A percentile compares a stretch with the other conserved stretches of the same genome.
These are phyloP conservation scores for Sergeia podlipaevii DNA, from an alignment of 208 protist genomes.

Conservation along the genomic window DNA sequence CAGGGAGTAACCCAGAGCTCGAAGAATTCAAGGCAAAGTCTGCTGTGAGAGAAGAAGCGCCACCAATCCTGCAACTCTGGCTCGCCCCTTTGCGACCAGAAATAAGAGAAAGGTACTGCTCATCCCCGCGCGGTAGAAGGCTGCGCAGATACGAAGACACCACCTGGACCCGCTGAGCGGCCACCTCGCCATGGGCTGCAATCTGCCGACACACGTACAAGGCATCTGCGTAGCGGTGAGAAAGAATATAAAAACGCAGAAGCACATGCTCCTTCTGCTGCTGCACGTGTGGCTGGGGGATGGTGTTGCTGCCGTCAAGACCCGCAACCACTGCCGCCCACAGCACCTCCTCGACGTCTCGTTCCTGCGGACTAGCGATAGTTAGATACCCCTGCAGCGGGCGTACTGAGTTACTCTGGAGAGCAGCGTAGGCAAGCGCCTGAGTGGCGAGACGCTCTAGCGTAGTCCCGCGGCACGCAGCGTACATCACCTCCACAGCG, in stretches of 20 bases:
- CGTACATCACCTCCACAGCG: conserved; percentile 49
- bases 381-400: conserved; percentile 46
- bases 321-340: no score
- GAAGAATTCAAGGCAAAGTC: background rate
- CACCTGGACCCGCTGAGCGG: conserved; percentile 57
- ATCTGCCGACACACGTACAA: conserved; percentile 39
- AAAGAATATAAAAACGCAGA: conserved; percentile 59
- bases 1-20: background rate
- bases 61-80: background rate
- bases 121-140: conserved; percentile 35
- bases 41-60: background rate
- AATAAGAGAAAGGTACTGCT: conserved; percentile 11
- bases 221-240: conserved; percentile 67
- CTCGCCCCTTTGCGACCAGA: background rate
- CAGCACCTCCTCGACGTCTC: conserved; percentile 51
- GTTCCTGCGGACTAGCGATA: conserved; percentile 35
- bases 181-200: conserved; percentile 19
- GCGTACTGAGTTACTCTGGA: conserved; percentile 29
- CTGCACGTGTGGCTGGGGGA: conserved; percentile 2
- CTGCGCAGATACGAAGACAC: conserved; percentile 58
- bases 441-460: conserved; percentile 30
- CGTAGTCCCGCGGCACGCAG: conserved; percentile 17
- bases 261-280: conserved; percentile 27
- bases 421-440: conserved; percentile 46
- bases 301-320: conserved; percentile 10